Conservation (phyloP, 2,329 filamentous ascomycete species). For the Colletotrichum tropicicola region DNA sequence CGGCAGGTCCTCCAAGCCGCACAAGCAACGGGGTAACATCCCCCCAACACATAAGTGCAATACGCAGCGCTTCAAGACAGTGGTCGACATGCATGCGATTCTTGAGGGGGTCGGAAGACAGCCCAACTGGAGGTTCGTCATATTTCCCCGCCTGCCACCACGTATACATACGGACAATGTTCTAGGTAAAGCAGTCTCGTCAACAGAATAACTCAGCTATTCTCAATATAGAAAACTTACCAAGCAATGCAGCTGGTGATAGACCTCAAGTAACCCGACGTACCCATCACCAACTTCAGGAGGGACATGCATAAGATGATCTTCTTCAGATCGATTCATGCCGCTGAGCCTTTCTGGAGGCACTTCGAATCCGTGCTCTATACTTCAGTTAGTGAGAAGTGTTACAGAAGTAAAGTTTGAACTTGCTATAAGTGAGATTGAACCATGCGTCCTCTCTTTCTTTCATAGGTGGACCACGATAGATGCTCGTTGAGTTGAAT, state of each 20-base stretch:
- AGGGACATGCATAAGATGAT: not conserved
- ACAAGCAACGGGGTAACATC: slow-evolving; percentile 30
- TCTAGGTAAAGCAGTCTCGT: not conserved
- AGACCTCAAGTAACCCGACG: slow-evolving; percentile 28
- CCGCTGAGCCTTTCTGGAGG: not conserved
- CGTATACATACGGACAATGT: slow-evolving; percentile 29
- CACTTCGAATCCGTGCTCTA: slow-evolving; percentile 11
- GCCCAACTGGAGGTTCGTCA: not conserved
- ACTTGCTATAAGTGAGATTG: not conserved
- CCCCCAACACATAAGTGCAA: slow-evolving; percentile 30
- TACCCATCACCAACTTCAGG: slow-evolving; percentile 9
- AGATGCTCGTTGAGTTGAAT: slow-evolving; percentile 14
- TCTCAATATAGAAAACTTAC: slow-evolving; percentile 16
- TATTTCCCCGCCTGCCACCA: slow-evolving; percentile 26
- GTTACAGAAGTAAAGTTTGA: not conserved
- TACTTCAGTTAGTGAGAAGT: not conserved
- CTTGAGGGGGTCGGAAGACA: slow-evolving; percentile 19
- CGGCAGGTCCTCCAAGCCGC: slow-evolving; percentile 7
- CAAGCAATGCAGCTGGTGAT: slow-evolving; percentile 31
- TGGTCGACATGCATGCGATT: slow-evolving; percentile 31
- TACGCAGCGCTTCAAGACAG: slow-evolving; percentile 30
- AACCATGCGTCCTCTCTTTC: slow-evolving; percentile 19
- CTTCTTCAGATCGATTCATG: slow-evolving; percentile 7
- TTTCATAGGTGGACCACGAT: slow-evolving; percentile 8
- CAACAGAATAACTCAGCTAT: too few species aligned